Percentiles rank a stretch among this genome's conserved stretches.
phyloP scores from a whole-genome alignment of 129 eudicot genomes.

The Centella asiatica region DNA sequence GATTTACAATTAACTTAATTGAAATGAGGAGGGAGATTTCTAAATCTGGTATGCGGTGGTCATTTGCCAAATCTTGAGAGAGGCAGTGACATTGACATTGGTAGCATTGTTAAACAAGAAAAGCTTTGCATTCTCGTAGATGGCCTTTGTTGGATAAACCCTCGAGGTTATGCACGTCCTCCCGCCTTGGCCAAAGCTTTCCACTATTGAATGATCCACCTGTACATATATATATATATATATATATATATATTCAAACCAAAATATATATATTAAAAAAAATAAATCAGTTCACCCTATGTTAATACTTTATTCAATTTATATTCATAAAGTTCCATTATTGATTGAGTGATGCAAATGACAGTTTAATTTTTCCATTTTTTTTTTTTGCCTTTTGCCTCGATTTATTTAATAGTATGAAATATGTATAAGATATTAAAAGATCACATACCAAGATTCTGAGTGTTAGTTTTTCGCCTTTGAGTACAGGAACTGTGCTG shows the following conservation, averaged over 20 bases:
- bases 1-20: neutral
- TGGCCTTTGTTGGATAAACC: slow-evolving; percentile 31
- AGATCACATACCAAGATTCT: slow-evolving; percentile 54
- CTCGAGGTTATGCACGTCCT: slow-evolving; percentile 23
- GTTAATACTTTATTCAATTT: neutral
- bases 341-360: no score
- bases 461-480: slow-evolving; percentile 64
- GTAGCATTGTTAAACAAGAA: slow-evolving; percentile 31
- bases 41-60: slow-evolving; percentile 1
- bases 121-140: slow-evolving; percentile 11
- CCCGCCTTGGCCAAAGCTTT: slow-evolving; percentile 32
- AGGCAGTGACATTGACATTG: slow-evolving; percentile 15
- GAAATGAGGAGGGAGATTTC: neutral
- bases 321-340: no score
- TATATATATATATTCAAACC: neutral
- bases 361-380: neutral
- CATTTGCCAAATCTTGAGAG: slow-evolving; percentile 18
- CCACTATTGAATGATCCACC: slow-evolving; percentile 33
- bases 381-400: neutral
- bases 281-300: no score
- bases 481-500: slow-evolving; percentile 58
- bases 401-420: neutral
- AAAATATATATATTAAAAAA: neutral
- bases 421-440: neutral
- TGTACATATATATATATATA: neutral